Base-by-base conservation (phyloP, 2,329 filamentous ascomycete genomes). In the Alternaria infectoria region DNA sequence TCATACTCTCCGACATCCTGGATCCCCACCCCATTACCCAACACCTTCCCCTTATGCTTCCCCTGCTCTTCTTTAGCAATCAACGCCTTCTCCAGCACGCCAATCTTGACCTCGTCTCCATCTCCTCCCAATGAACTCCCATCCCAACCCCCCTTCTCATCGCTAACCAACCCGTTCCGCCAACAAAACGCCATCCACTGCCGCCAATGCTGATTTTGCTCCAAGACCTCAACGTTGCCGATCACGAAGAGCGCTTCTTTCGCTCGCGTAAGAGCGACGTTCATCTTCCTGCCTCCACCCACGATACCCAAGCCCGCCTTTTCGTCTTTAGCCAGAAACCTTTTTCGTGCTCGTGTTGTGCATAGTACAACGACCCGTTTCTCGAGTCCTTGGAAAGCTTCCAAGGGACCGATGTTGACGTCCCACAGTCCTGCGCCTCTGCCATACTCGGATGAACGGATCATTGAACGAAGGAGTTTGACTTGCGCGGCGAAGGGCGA, bases 381-480 rank as follows among this genome's bases (percentile, higher is more conserved):
- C 66, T 84, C 82, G 6, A 83, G 72, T 0, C 82, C 82, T 62
- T 84, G 82, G 54, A 83, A 84, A 19, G 81, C 82, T 61, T 83
- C 82, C 32, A 83, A 69, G 3, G 82, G 82, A 2, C 82, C 82
- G 46, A 84, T 81, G 54, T 83, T 83, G 8, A 84, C 75, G 25
- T 76, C 71, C 68, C 77, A 76, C 9, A 82, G 65, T 7, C 71
- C 72, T 40, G 30, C 12, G 9, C 49, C 49, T 6, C 23, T 52
- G 9, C 49, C 49, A 40, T 36, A 52, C 13, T 25, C 30, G 4
- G 51, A 23, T 57, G 69, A 54, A 21, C 82, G 76, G 13, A 83
- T 79, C 9, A 72, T 40, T 5, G 71, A 60, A 36, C 82, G 79
- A n/a, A 84, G 71, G 9, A 75, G 66, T 43, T 75, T 74, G 32